These are phyloP conservation scores for Fragaria ananassa DNA, from an alignment of 306 rosid species.

Conservation along the genomic window DNA sequence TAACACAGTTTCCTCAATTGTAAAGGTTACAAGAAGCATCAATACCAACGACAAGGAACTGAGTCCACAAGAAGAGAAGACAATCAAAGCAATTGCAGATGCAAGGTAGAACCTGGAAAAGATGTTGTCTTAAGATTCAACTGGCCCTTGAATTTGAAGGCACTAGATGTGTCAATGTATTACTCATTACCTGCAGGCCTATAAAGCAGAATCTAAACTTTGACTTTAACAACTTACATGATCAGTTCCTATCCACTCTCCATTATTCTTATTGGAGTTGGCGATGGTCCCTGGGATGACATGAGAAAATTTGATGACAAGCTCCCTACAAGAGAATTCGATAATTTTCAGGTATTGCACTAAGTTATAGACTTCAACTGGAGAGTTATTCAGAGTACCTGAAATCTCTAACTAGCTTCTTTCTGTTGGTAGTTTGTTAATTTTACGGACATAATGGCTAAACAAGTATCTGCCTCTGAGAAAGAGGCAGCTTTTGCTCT, in stretches of 20 bases:
- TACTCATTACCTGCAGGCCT: constrained; percentile 1
- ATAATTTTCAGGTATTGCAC: constrained; percentile 74
- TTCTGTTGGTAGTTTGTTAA: constrained; percentile 65
- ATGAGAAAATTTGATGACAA: constrained; percentile 86
- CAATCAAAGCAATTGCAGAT: constrained; percentile 66
- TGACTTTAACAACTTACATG: constrained; percentile 18
- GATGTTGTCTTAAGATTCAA: background rate
- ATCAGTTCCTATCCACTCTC: constrained; percentile 74
- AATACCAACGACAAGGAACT: constrained; percentile 41
- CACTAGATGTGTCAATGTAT: background rate
- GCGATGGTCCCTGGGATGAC: constrained; percentile 98
- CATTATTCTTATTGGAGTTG: constrained; percentile 83
- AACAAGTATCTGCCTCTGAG: constrained; percentile 32
- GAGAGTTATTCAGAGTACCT: background rate
- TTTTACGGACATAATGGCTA: constrained; percentile 65
- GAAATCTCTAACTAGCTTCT: constrained; percentile 4
- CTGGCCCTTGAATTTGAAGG: background rate
- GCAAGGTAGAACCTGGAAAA: constrained; percentile 54
- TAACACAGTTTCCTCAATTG: constrained; percentile 15
- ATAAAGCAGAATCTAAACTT: constrained; percentile 16
- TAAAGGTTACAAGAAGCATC: constrained; percentile 70
- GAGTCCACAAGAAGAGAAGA: constrained; percentile 79
- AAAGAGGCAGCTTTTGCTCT: constrained; percentile 88
- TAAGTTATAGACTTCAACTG: constrained; percentile 5
- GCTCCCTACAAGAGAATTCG: constrained; percentile 73